Evolutionary conservation across 306 rosid species (phyloP), one percentile per base, ranked within the genome.

Genomic region (Malus sylvestris): DNA sequence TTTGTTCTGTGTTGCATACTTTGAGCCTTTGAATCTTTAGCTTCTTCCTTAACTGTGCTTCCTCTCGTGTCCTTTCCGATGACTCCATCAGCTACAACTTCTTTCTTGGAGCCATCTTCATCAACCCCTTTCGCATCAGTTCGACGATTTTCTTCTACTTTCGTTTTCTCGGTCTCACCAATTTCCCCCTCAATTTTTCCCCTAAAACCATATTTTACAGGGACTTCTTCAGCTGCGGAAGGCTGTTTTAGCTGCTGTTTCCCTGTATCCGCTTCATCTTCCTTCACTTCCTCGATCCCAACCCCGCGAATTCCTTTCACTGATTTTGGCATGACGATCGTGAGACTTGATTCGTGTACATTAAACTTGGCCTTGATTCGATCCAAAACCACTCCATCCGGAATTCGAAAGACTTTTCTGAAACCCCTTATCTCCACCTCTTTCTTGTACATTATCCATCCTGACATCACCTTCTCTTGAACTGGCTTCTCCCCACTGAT

Each of bases 351-450:
- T 63, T 90, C 93, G 40, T 82, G 81, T 46, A 83, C 88, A 68
- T 84, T 76, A 71, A 86, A 85, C 79, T 78, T 93, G 6, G 95
- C 96, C 65, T 82, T 86, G 76, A 93, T 91, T 72, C 81, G 70
- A 69, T 85, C 93, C 87, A 90, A 86, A 83, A 78, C 75, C 65
- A 86, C 90, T 55, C 88, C 87, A n/a, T 77, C 45, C 8, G 97
- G 97, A 78, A 90, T 88, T 68, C 70, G 80, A 80, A 89, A 93
- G 53, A 81, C 88, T 77, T 88, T 92, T 22, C 51, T 81, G 73
- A 91, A 87, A 42, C 90, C 83, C 63, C 75, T 72, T 19, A 83
- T 64, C 70, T 82, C 90, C 82, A 85, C 88, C 40, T 87, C 70
- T 76, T 90, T 91, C 77, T 80, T 83, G 27, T 81, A 69, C 89